These are phyloP conservation scores for Quercus lobata DNA, from an alignment of 331 rosid genomes.

Conservation along the genomic window DNA sequence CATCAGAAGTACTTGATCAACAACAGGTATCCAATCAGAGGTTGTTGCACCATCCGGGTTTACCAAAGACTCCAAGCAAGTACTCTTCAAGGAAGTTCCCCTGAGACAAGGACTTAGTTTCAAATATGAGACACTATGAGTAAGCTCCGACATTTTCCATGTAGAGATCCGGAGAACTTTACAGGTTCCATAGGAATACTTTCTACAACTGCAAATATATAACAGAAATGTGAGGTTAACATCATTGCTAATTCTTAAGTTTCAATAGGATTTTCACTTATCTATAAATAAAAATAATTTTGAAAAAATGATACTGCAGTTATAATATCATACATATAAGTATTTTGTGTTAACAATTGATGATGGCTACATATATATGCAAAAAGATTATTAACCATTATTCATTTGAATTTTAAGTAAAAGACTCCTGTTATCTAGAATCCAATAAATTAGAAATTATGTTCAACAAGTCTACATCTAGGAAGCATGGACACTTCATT, in stretches of 20 bases:
- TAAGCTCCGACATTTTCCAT: slow-evolving; percentile 31
- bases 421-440: not conserved
- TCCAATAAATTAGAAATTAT: not conserved
- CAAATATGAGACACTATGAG: slow-evolving; percentile 28
- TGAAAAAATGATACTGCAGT: not conserved
- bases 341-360: not conserved
- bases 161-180: slow-evolving; percentile 23
- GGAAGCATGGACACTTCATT: no score
- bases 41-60: slow-evolving; percentile 48
- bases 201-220: slow-evolving; percentile 34
- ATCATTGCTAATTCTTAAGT: not conserved
- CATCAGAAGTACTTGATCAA: slow-evolving; percentile 77
- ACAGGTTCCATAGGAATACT: slow-evolving; percentile 34
- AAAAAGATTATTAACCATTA: not conserved
- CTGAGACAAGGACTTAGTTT: slow-evolving; percentile 29
- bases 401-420: not conserved
- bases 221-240: not conserved
- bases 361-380: not conserved
- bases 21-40: slow-evolving; percentile 62
- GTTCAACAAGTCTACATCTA: not conserved
- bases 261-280: not conserved
- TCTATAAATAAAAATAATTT: no score
- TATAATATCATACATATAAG: not conserved
- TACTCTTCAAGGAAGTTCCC: slow-evolving; percentile 34
- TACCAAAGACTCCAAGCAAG: slow-evolving; percentile 57